Conservation (phyloP, 768 basidiomycete species). For the Gloeostereum incarnatum region DNA sequence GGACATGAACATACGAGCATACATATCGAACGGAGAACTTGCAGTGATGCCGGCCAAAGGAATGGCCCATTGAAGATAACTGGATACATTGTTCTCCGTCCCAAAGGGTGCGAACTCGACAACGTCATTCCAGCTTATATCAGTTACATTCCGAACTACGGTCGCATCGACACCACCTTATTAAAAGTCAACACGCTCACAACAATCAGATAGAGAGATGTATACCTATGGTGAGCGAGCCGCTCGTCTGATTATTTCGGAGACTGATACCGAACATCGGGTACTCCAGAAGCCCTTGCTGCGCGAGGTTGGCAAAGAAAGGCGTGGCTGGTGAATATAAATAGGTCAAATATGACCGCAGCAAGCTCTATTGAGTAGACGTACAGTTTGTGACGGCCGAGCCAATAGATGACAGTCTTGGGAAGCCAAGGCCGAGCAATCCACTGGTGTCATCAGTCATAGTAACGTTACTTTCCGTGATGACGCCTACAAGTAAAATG, state of each 20-base stretch:
- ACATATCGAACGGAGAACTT: constrained; percentile 8
- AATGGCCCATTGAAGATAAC: constrained; percentile 73
- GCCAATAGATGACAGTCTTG: constrained; percentile 57
- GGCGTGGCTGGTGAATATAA: constrained; percentile 44
- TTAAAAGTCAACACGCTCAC: constrained; percentile 4
- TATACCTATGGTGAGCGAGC: constrained; percentile 57
- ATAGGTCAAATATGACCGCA: constrained; percentile 3
- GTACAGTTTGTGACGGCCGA: constrained; percentile 37
- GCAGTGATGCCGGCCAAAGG: constrained; percentile 38
- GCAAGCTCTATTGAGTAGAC: constrained; percentile 8
- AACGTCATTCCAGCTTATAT: constrained; percentile 68
- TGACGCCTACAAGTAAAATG: constrained; percentile 32
- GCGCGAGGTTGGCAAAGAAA: constrained; percentile 54
- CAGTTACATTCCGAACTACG: constrained; percentile 48
- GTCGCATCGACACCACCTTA: constrained; percentile 70
- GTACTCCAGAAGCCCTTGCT: constrained; percentile 58
- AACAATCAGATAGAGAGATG: constrained; percentile 4
- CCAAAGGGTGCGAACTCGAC: constrained; percentile 64
- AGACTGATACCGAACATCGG: constrained; percentile 71
- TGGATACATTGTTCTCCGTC: constrained; percentile 46
- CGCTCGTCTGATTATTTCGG: constrained; percentile 45
- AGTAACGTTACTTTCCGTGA: constrained; percentile 53
- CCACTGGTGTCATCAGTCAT: constrained; percentile 60
- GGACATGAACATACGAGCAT: not conserved
- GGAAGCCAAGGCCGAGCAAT: constrained; percentile 68